Base-by-base conservation (phyloP, 2,329 filamentous ascomycete species). In the Knufia fluminis region DNA sequence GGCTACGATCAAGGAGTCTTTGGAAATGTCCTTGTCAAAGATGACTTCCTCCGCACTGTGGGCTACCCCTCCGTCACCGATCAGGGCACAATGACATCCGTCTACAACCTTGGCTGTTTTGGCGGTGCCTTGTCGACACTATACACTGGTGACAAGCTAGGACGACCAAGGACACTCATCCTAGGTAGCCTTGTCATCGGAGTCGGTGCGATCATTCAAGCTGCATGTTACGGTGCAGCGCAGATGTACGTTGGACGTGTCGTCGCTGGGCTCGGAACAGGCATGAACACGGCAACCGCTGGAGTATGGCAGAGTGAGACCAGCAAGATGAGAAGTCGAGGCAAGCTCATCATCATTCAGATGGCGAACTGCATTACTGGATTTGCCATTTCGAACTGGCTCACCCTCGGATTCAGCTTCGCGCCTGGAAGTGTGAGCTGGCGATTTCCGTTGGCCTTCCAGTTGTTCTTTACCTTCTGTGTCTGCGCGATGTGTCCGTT, bases 361-460 rank as follows among this genome's bases (percentile, higher is more conserved):
- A 72, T 73, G 33, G 64, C 71, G 31, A 61, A 76, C 54, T 75
- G 74, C 48, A 73, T 72, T 14, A 71, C 70, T 49, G 73, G 73
- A 52, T 69, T 74, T 48, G 72, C 69, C 52, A 63, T 74, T 48
- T 69, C 66, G 49, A 42, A 52, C 8, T 53, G 52, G 52, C 22
- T 74, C 53, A 71, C 76, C 53, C 69, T 74, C 44, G 71, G 71
- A 7, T 71, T 77, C 49, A 72, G 72, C 7, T 77, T 76, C 60
- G 61, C 74, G 16, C 72, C 73, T 46, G 68, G 54, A 41, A 66
- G 66, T 9, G 64, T 72, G 12, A 62, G 71, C 16, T 79, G 76
- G 76, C 67, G 76, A 43, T 75, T 78, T 53, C 76, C 76, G 0
- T 70, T 79, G 46, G 74, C 72, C 4, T 76, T 80, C 60, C 77